Evolutionary conservation across 192 early-diverging fungal genomes (phyloP), one percentile per base, ranked within the genome.

Genomic region (Oehlia diaphana): DNA sequence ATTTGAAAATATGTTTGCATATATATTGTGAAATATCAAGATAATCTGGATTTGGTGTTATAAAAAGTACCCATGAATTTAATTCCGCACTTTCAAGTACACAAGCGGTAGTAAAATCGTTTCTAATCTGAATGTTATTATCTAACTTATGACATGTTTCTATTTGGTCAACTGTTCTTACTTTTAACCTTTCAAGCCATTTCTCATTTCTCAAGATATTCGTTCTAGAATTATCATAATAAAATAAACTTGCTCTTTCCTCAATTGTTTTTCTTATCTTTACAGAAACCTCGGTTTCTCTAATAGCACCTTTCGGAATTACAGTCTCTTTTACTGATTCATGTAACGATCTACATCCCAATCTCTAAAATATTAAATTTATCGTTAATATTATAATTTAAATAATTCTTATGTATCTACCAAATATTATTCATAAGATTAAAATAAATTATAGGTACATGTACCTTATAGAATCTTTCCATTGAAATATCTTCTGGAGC

Each of bases 221-320:
- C 71, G 74, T 90, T 47, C 77, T 80, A 71, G 84, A 86, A 28
- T 26, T 49, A 19, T 94, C 92, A 82, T 94, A 91, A 13, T 94
- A 75, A 28, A 97, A 87, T 5, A 97, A 85, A 1, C 91, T 90
- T 28, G 95, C 93, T 3, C 96, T 91, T 78, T 94, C 89, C n/a
- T 85, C 82, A 42, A 96, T 93, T 31, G 91, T 67, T 58, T 86
- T 79, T 73, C 93, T 87, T 50, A 96, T 75, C 37, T 82, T 81
- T 62, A 84, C 76, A 10, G 92, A 86, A 47, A 83, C 71, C 1
- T 78, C 67, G 0, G 91, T 91, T 12, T 70, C 74, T 23, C 74
- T 80, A 10, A 86, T 73, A 21, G 82, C 81, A 9, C 93, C 94
- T n/a, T 80, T 75, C 21, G 88, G 87, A 6, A 74, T 86, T 23